Base-by-base conservation (phyloP, 169 alveolate genomes). In the Plasmodium blacklocki region DNA sequence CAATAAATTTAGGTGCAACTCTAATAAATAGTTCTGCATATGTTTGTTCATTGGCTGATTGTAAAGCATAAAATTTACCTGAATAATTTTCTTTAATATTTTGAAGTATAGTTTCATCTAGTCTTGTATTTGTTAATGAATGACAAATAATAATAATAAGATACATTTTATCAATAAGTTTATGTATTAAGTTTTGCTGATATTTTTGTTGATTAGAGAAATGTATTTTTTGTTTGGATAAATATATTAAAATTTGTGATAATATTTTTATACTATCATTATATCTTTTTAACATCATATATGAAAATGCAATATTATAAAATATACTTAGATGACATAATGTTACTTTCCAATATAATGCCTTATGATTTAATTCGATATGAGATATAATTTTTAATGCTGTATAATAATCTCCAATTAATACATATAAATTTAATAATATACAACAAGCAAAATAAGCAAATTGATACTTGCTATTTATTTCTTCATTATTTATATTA, bases 211-310 rank as follows among this genome's bases (percentile, higher is more conserved):
- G 96, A n/a, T 96, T 63, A 0, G 90, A 92, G 43, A 88, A 19
- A 62, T 94, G 92, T 62, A 90, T 70, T 12, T 96, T 86, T 66
- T 95, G 96, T 70, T 93, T 95, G 0, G 96, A 73, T 32, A 94
- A 73, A 72, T 90, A 93, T 15, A 95, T 73, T 72, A 95, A 73
- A 3, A 94, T 59, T 66, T 95, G 97, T 47, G 96, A 89, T 74
- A 95, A 60, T 0, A 95, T 73, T 66, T 93, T 91, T 45, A 93
- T 92, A 59, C 96, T 88, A 67, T 95, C 97, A 68, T 91, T 73
- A 80, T 95, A 95, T 18, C 97, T 95, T 89, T 97, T 93, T 63
- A 95, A 71, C 97, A 95, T 95, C 95, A 95, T 93, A 74, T 94
- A 95, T 26, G 96, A 91, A 73, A 95, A 95, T 1, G 95, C 96